Evolutionary conservation across 306 rosid genomes (phyloP), one percentile per base, ranked within the genome.

Genomic region (Vigna hirtella): DNA sequence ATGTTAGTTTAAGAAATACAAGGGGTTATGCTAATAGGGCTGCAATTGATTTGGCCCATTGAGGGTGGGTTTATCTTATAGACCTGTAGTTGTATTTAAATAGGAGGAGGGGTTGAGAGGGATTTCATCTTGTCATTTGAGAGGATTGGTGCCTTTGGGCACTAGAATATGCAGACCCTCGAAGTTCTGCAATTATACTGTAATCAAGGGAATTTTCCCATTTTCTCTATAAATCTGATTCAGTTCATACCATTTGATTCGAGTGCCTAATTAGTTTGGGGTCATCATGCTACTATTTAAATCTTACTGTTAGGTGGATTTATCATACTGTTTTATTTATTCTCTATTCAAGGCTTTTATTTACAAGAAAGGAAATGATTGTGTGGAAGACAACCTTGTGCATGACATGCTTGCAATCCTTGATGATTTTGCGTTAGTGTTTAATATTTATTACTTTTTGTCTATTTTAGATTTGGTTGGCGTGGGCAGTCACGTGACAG

Each of bases 401-500:
- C 53, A 13, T 58, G 63, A 15, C 69, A 72, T 62, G 59, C 69
- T 73, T 51, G 42, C 55, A 58, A 53, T 28, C 12, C 43, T 32
- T 64, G 55, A 43, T 72, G 57, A 43, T 16, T 51, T 78, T 83
- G 32, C 28, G 14, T 66, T 78, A 74, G 18, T 30, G 58, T 65
- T 48, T 72, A 16, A 57, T 64, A 72, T 66, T 73, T 20, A 77
- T 79, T 38, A 65, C 50, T 77, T 52, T 20, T 78, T 82, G 40
- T 80, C 48, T 58, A 49, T 72, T 58, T 58, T 68, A 95, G 99
- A 91, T 95, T 95, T 87, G 99, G 99, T 78, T 95, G 99, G 99
- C 99, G 98, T 66, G 98, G 96, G 78, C 99, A 91, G 85, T 93
- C 98, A 51, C 97, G 93, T 24, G 99, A 95, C 82, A 95, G 99